phyloP scores from a whole-genome alignment of 139 green algal genomes.

The Spirogloea muscicola region DNA sequence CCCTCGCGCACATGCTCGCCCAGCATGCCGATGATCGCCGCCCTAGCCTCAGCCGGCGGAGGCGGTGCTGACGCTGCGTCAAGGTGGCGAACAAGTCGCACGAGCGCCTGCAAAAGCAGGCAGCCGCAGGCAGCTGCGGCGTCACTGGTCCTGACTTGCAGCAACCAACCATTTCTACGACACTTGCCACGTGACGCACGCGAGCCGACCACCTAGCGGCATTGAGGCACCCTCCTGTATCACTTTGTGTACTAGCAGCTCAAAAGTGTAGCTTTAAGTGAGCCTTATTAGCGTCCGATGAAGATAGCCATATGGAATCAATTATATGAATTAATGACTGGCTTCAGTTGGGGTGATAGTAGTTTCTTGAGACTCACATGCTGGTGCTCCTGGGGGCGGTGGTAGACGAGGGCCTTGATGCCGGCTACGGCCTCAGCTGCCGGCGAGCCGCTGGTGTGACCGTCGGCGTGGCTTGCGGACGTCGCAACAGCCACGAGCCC shows the following conservation, averaged over 20 bases:
- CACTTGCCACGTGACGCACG: neutral
- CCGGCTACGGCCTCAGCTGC: neutral
- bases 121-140: neutral
- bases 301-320: no score
- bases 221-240: neutral
- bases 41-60: constrained; percentile 13
- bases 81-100: constrained; percentile 10
- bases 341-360: neutral
- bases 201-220: neutral
- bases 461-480: neutral
- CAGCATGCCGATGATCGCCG: constrained; percentile 5
- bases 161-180: neutral
- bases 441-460: neutral
- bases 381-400: neutral
- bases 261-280: no score
- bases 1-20: constrained; percentile 18
- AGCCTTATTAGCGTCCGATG: no score
- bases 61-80: neutral
- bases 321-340: neutral
- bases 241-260: no score
- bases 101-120: neutral
- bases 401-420: constrained; percentile 4
- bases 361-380: neutral
- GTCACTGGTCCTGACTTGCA: neutral
- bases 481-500: constrained; percentile 12